Conservation (phyloP, 1,284 basidiomycete species). For the Heliocybe sulcata region DNA sequence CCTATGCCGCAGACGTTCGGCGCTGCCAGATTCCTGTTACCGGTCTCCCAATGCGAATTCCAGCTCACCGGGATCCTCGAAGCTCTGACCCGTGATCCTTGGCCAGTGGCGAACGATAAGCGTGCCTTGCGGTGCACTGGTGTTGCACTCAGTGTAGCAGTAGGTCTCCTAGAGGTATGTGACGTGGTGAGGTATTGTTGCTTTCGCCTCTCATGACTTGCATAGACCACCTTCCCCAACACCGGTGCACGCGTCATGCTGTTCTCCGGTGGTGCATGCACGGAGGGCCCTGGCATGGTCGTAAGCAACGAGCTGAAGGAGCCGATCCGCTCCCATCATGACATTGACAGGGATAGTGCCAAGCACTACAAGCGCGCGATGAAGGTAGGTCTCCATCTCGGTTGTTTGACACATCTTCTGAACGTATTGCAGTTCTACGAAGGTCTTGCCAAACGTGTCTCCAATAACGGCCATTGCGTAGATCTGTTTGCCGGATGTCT, state of each 20-base stretch:
- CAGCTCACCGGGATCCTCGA: slow-evolving; percentile 95
- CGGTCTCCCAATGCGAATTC: slow-evolving; percentile 93
- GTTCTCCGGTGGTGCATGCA: slow-evolving; percentile 94
- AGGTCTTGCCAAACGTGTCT: slow-evolving; percentile 87
- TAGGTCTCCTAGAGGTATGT: slow-evolving; percentile 85
- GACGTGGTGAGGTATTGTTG: neutral
- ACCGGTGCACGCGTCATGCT: slow-evolving; percentile 96
- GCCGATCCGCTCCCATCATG: slow-evolving; percentile 97
- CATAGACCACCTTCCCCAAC: slow-evolving; percentile 86
- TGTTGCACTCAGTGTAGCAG: slow-evolving; percentile 90
- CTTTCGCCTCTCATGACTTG: neutral
- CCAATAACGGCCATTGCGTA: slow-evolving; percentile 91
- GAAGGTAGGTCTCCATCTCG: slow-evolving; percentile 52
- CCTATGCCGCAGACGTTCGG: slow-evolving; percentile 82
- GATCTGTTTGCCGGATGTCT: slow-evolving; percentile 97
- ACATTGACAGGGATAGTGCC: slow-evolving; percentile 95
- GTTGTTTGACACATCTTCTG: neutral
- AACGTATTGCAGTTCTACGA: slow-evolving; percentile 78
- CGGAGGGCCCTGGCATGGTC: slow-evolving; percentile 96
- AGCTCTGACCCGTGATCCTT: slow-evolving; percentile 86
- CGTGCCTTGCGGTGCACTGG: slow-evolving; percentile 95
- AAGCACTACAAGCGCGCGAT: slow-evolving; percentile 97
- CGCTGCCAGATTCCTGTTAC: slow-evolving; percentile 91
- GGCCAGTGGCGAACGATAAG: slow-evolving; percentile 96
- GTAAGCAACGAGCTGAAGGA: slow-evolving; percentile 95